These are phyloP conservation scores for Camellia sinensis DNA, from an alignment of 148 eudicot species.

Conservation along the genomic window DNA sequence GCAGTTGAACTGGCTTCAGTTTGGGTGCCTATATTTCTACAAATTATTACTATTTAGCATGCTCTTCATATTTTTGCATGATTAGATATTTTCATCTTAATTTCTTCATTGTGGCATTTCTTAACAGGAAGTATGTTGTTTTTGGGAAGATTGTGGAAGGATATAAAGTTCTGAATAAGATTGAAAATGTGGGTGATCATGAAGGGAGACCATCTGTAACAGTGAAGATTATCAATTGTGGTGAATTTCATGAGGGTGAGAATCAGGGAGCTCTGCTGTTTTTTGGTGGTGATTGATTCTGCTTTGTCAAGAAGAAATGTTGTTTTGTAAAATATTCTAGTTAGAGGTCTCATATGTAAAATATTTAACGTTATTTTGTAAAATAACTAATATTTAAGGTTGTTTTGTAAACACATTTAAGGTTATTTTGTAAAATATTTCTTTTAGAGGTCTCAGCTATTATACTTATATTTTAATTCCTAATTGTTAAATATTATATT, in stretches of 20 bases:
- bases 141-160: constrained; percentile 94
- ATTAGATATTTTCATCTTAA: background rate
- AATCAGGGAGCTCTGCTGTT: constrained; percentile 8
- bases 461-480: background rate
- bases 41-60: background rate
- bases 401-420: background rate
- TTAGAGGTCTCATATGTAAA: too few species aligned
- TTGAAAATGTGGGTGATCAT: constrained; percentile 80
- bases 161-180: constrained; percentile 66
- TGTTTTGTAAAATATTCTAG: background rate
- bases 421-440: background rate
- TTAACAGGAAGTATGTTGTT: constrained; percentile 70
- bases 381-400: background rate
- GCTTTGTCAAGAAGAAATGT: constrained; percentile 11
- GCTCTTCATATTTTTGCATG: background rate
- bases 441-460: background rate
- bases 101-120: constrained; percentile 1
- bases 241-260: constrained; percentile 67
- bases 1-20: background rate
- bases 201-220: constrained; percentile 74
- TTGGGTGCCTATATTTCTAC: background rate
- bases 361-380: constrained; percentile 4
- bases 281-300: background rate
- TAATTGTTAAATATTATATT: background rate
- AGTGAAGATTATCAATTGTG: constrained; percentile 76